Evolutionary conservation across 768 basidiomycete genomes (phyloP), one percentile per base, ranked within the genome.

Genomic region (Calocera cornea): DNA sequence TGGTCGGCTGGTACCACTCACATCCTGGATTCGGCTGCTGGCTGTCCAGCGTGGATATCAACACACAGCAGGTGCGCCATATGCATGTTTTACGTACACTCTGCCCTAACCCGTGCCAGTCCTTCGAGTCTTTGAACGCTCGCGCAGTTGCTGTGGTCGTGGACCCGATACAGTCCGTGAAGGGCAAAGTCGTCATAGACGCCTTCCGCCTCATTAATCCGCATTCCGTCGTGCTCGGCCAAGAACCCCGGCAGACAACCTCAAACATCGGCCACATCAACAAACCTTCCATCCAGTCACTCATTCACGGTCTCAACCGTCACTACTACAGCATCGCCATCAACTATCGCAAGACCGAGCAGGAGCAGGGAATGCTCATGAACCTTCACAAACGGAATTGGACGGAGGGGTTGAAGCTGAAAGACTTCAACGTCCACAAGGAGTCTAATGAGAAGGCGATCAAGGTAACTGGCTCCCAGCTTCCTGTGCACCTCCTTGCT

Each of bases 11-110:
- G 97, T 99, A 99, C 75, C 97, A 99, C 78, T 98, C 97, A 41
- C 97, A 99, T 81, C 97, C 97, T 66, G 97, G 97, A 40, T 99
- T 98, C 78, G 97, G 97, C 2, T 99, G 97, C 77, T 99, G 97
- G 97, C 81, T 99, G 41, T 97, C 95, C 54, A 94, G 92, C 72
- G 95, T 98, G 24, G 97, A 99, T 79, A 94, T 98, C 75, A 97
- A 97, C 78, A 99, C 97, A 2, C 97, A 99, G 74, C 97, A 98
- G 81, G 95, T 89, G 66, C 69, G 79, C 74, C 33, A 41, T 33
- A 27, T 54, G 68, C 67, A 64, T 49, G 24, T 49, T 47, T 70
- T 75, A 67, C 75, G 69, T 12, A 44, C 63, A 38, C 27, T 64
- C 41, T 33, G 66, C 60, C 47, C 66, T 40, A 31, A 65, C 54